Evolutionary conservation across 2,329 filamentous ascomycete species (phyloP).

Genomic region (Nakataea oryzae): DNA sequence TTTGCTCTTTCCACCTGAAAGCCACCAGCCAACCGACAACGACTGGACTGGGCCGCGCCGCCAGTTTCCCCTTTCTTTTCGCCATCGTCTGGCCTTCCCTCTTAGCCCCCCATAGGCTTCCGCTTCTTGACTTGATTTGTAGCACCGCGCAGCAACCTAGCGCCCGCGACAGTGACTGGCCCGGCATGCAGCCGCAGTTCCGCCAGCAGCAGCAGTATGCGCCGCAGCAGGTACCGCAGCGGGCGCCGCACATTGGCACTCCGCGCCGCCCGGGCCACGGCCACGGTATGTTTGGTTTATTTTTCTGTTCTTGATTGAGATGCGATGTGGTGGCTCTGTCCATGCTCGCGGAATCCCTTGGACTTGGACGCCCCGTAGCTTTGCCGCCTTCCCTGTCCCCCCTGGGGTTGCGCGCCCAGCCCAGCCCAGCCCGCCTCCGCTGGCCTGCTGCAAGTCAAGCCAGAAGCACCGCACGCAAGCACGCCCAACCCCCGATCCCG

Average conservation of each 20-base stretch:
- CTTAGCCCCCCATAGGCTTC: background rate
- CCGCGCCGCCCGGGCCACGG: constrained; percentile 34
- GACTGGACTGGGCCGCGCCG: background rate
- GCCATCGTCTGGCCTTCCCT: background rate
- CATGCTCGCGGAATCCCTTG: background rate
- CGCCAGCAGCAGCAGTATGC: constrained; percentile 19
- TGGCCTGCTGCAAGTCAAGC: background rate
- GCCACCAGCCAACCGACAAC: background rate
- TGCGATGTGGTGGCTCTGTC: background rate
- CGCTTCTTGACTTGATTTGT: background rate
- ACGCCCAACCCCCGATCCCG: background rate
- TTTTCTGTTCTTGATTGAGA: background rate
- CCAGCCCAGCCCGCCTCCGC: too few species aligned
- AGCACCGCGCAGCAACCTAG: background rate
- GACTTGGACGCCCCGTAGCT: background rate
- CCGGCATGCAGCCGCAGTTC: constrained; percentile 41
- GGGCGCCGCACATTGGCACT: constrained; percentile 34
- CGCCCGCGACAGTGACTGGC: background rate
- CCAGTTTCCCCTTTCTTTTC: background rate
- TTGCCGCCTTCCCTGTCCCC: background rate
- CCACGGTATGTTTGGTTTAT: constrained; percentile 31
- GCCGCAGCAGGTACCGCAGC: constrained; percentile 39
- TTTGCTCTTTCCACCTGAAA: background rate
- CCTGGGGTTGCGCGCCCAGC: too few species aligned
- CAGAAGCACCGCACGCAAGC: background rate